Evolutionary conservation across 2,329 filamentous ascomycete genomes (phyloP), one percentile per base, ranked within the genome.

Genomic region (Furcasterigmium sp.): DNA sequence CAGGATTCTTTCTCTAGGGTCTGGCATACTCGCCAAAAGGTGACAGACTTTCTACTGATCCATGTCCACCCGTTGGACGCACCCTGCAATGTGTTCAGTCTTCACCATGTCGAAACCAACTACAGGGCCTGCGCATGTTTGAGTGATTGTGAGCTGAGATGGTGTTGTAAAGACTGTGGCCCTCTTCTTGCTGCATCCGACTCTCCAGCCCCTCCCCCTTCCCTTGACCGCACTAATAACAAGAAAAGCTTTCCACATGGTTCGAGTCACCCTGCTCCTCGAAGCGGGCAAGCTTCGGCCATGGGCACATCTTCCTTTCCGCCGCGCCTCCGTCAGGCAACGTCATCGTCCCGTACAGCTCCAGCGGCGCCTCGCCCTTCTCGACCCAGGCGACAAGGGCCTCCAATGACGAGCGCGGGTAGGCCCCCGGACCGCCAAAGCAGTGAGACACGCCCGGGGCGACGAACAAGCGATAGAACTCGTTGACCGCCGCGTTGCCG

Each of bases 371-470:
- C 25, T 29, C 10, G 5, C 15, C 25, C n/a, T 30, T 30, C 26
- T 39, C 37, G 9, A 39, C 29, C 29, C 29, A 32, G 8, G 7
- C 29, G 29, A 32, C n/a, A 14, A 32, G 29, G 5, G 11, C n/a
- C 8, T 32, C 29, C 7, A 32, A 32, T 5, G 7, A 8, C 10
- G 8, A 7, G 6, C 5, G 6, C 29, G 29, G 29, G n/a, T 32
- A 32, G 8, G 29, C 29, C 29, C 29, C 29, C 8, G 7, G 8
- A 8, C 37, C 37, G 11, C 48, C 45, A 26, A 45, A 47, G 44
- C 76, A 80, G 51, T 79, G 75, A 4, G 57, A 61, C 60, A 77
- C 69, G 1, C 74, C 75, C 2, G 73, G 72, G 6, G 77, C 65
- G 4, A 62, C 55, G 53, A 78, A 78, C 49, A 74, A 63, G 2